phyloP scores from a whole-genome alignment of 495 filamentous ascomycete species.

The Trichoderma gamsii region DNA sequence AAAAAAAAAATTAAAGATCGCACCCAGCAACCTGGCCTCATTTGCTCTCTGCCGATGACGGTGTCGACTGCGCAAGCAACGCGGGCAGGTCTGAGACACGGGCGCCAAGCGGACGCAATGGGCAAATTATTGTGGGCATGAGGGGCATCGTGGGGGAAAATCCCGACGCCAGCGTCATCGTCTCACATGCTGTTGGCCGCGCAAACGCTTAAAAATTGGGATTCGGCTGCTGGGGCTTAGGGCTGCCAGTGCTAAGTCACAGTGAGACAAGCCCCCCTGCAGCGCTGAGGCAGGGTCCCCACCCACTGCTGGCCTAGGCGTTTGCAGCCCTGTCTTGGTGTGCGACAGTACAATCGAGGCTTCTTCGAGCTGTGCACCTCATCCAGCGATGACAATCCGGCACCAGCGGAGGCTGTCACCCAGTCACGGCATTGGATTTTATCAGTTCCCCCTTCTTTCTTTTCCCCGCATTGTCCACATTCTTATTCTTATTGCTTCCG shows the following conservation, averaged over 20 bases:
- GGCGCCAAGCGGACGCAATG: constrained; percentile 11
- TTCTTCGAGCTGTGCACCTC: neutral
- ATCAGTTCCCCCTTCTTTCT: neutral
- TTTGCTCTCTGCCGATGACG: constrained; percentile 9
- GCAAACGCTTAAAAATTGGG: constrained; percentile 14
- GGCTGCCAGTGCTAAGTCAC: constrained; percentile 9
- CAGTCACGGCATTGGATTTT: neutral
- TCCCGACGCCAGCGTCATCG: constrained; percentile 11
- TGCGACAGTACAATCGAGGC: neutral
- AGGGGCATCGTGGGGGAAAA: constrained; percentile 13
- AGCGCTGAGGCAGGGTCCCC: neutral
- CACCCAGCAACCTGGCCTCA: neutral
- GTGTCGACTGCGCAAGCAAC: neutral
- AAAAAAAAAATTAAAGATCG: no score
- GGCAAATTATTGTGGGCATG: constrained; percentile 5
- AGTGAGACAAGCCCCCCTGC: constrained; percentile 10
- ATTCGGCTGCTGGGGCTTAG: neutral
- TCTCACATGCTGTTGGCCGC: constrained; percentile 12
- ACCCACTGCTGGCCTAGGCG: neutral
- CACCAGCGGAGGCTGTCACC: neutral
- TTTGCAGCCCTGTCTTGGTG: neutral
- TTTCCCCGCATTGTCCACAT: neutral
- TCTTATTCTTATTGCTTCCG: neutral
- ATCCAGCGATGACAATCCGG: constrained; percentile 1
- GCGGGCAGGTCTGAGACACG: neutral